A percentile compares a stretch with the other conserved stretches of the same genome.
These are phyloP conservation scores for Monosporozyma unispora DNA, from an alignment of 805 yeast genomes.

Conservation along the genomic window DNA sequence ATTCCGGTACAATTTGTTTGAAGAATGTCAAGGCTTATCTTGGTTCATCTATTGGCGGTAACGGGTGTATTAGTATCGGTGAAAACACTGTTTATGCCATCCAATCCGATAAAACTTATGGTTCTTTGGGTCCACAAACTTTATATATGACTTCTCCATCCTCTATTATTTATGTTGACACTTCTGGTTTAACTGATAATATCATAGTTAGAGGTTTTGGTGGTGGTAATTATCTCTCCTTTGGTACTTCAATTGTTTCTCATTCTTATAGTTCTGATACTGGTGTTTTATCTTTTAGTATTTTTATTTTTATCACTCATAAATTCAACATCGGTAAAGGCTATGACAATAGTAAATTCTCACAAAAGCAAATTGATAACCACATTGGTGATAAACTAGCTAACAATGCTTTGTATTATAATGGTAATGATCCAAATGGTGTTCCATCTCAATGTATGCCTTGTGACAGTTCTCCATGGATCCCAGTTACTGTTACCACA, in stretches of 20 bases:
- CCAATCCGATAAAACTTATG: neutral
- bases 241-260: conserved; percentile 5
- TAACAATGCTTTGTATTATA: conserved; percentile 5
- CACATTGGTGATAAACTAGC: conserved; percentile 3
- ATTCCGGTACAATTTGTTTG: conserved; percentile 12
- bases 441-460: conserved; percentile 3
- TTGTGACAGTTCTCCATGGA: no score
- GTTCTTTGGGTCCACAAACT: conserved; percentile 8
- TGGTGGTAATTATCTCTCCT: conserved; percentile 7
- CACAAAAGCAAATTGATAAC: neutral
- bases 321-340: conserved; percentile 10
- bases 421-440: conserved; percentile 2
- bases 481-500: conserved; percentile 5
- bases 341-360: conserved; percentile 5
- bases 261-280: conserved; percentile 6
- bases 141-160: conserved; percentile 8
- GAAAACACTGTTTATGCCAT: conserved; percentile 5
- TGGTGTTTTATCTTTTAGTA: conserved; percentile 11
- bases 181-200: conserved; percentile 5
- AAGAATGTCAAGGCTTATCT: conserved; percentile 4
- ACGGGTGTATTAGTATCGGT: conserved; percentile 13
- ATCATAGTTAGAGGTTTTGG: conserved; percentile 9
- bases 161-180: conserved; percentile 6
- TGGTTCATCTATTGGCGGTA: conserved; percentile 6
- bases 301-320: conserved; percentile 3